A percentile compares a stretch with the other conserved stretches of the same genome.
These are phyloP conservation scores for Hibiscus syriacus DNA, from an alignment of 345 rosid species.

Conservation along the genomic window DNA sequence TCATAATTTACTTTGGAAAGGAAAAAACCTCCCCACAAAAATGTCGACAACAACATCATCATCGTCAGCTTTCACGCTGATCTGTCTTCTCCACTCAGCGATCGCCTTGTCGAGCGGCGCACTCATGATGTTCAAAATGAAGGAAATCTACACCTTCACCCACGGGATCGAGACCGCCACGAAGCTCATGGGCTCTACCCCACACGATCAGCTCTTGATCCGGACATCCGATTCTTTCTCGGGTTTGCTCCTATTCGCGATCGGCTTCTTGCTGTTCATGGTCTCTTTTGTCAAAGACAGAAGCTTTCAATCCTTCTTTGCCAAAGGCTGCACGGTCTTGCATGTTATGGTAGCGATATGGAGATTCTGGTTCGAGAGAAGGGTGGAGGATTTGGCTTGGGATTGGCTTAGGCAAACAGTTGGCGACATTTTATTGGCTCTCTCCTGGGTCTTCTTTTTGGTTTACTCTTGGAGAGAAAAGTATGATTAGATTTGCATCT, in stretches of 20 bases:
- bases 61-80: constrained; percentile 38
- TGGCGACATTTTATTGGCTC: constrained; percentile 44
- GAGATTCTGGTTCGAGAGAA: constrained; percentile 51
- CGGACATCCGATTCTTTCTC: constrained; percentile 69
- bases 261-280: constrained; percentile 61
- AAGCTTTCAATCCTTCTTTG: constrained; percentile 55
- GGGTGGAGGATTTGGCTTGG: constrained; percentile 56
- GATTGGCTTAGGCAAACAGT: constrained; percentile 53
- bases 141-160: constrained; percentile 45
- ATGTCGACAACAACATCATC: constrained; percentile 30
- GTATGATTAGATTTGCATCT: constrained; percentile 36
- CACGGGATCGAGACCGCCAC: constrained; percentile 51
- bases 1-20: background rate
- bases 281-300: constrained; percentile 51
- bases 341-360: constrained; percentile 47
- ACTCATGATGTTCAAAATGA: constrained; percentile 62
- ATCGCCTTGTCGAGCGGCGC: constrained; percentile 53
- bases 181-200: constrained; percentile 52
- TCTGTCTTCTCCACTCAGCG: constrained; percentile 57
- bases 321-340: constrained; percentile 53
- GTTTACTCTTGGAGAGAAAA: constrained; percentile 69
- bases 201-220: constrained; percentile 62
- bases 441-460: constrained; percentile 61
- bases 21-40: background rate
- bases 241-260: constrained; percentile 51